A percentile compares a stretch with the other conserved stretches of the same genome.
These are phyloP conservation scores for Chaetomium fimeti DNA, from an alignment of 495 filamentous ascomycete genomes.

Conservation along the genomic window DNA sequence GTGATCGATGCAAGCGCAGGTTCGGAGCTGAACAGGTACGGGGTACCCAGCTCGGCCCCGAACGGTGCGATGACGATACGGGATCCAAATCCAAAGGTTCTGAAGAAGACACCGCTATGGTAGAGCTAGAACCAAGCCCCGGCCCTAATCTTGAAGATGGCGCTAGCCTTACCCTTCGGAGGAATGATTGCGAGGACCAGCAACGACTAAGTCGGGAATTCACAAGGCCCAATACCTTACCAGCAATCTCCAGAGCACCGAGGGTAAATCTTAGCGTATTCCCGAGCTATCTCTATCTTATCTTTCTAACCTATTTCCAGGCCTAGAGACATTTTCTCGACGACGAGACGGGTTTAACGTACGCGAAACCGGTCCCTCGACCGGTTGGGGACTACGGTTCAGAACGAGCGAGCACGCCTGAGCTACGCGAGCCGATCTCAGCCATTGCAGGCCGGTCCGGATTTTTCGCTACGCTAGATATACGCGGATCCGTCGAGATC, in stretches of 20 bases:
- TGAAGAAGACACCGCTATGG: background rate
- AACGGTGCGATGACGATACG: background rate
- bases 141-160: background rate
- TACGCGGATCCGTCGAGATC: background rate
- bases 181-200: background rate
- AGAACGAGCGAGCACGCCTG: too few relatives aligned
- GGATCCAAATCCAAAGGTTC: background rate
- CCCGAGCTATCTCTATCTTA: background rate
- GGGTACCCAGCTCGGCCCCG: background rate
- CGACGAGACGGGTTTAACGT: background rate
- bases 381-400: background rate
- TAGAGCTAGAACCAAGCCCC: background rate
- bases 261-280: background rate
- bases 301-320: background rate
- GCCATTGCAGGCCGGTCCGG: conserved; percentile 1
- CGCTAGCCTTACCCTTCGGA: background rate
- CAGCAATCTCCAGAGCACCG: background rate
- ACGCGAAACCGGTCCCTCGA: background rate
- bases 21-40: background rate
- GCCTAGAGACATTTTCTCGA: background rate
- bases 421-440: background rate
- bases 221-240: background rate
- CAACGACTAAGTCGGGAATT: background rate
- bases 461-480: background rate
- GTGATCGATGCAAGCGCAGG: conserved; percentile 2